A percentile compares a stretch with the other conserved stretches of the same genome.
Evolutionary conservation across 768 basidiomycete genomes (phyloP).

Genomic region (Panus rudis): DNA sequence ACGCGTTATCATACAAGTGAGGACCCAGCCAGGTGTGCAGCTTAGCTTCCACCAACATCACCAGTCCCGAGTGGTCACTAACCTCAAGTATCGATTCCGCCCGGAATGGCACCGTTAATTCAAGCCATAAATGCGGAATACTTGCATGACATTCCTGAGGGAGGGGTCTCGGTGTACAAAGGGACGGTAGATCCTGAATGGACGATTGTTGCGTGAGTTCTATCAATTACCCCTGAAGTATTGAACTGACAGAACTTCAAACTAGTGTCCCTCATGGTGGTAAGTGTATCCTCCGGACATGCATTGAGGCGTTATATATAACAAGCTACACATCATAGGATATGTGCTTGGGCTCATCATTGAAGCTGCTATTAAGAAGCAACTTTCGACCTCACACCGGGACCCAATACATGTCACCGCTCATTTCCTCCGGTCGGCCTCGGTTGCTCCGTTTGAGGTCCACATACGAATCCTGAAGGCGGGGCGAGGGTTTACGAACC

Average conservation of each 20-base stretch:
- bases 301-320: neutral
- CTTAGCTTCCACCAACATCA: too few species aligned
- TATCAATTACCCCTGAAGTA: neutral
- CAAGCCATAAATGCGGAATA: constrained; percentile 7
- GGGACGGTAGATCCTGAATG: constrained; percentile 5
- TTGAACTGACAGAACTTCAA: neutral
- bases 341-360: constrained; percentile 51
- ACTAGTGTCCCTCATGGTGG: constrained; percentile 9
- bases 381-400: constrained; percentile 37
- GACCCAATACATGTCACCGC: constrained; percentile 58
- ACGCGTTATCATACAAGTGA: too few species aligned
- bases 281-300: neutral
- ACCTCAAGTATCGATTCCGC: neutral
- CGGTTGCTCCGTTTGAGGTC: constrained; percentile 36
- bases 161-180: constrained; percentile 4
- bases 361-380: constrained; percentile 46
- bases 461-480: constrained; percentile 39
- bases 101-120: constrained; percentile 8
- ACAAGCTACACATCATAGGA: constrained; percentile 29
- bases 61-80: too few species aligned
- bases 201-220: constrained; percentile 6
- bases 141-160: neutral
- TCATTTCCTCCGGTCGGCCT: constrained; percentile 46
- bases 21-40: too few species aligned
- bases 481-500: constrained; percentile 48